phyloP scores from a whole-genome alignment of 805 yeast genomes.

The Yarrowia sp. region DNA sequence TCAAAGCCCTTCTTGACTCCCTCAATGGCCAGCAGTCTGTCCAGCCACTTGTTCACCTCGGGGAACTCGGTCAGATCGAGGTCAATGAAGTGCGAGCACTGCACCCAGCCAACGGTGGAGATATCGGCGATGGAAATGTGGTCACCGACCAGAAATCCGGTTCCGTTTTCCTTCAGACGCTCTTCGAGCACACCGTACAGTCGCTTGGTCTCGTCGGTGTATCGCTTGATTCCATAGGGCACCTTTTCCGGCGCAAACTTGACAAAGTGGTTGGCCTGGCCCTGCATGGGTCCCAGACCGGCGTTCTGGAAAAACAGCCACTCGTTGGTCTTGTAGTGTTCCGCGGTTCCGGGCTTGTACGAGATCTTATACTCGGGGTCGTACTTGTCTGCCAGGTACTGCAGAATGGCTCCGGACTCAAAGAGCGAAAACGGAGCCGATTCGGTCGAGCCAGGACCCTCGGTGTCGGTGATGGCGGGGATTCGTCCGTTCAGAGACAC shows the following conservation, averaged over 20 bases:
- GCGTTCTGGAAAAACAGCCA: slow-evolving; percentile 66
- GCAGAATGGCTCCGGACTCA: slow-evolving; percentile 69
- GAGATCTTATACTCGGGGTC: slow-evolving; percentile 60
- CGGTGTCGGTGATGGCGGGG: slow-evolving; percentile 57
- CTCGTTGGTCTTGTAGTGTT: slow-evolving; percentile 56
- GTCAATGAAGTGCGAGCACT: slow-evolving; percentile 39
- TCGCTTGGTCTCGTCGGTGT: slow-evolving; percentile 59
- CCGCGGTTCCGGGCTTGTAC: slow-evolving; percentile 50
- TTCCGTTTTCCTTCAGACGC: slow-evolving; percentile 56
- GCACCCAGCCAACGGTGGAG: slow-evolving; percentile 58
- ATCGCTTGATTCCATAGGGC: slow-evolving; percentile 63
- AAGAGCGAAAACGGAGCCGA: slow-evolving; percentile 54
- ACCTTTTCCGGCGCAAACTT: slow-evolving; percentile 58
- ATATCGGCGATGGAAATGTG: slow-evolving; percentile 65
- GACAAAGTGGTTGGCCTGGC: slow-evolving; percentile 62
- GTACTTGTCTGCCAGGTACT: slow-evolving; percentile 65
- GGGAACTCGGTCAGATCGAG: slow-evolving; percentile 51
- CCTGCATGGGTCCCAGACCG: slow-evolving; percentile 67
- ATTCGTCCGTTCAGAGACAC: slow-evolving; percentile 70
- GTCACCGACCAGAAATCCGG: slow-evolving; percentile 65
- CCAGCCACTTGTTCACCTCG: slow-evolving; percentile 88
- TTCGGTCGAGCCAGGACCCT: slow-evolving; percentile 46
- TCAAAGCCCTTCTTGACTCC: slow-evolving; percentile 58
- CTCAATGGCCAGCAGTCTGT: slow-evolving; percentile 87
- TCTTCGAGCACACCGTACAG: slow-evolving; percentile 62